Conservation (phyloP, 805 yeast genomes). For the Teunomyces panamensis region DNA sequence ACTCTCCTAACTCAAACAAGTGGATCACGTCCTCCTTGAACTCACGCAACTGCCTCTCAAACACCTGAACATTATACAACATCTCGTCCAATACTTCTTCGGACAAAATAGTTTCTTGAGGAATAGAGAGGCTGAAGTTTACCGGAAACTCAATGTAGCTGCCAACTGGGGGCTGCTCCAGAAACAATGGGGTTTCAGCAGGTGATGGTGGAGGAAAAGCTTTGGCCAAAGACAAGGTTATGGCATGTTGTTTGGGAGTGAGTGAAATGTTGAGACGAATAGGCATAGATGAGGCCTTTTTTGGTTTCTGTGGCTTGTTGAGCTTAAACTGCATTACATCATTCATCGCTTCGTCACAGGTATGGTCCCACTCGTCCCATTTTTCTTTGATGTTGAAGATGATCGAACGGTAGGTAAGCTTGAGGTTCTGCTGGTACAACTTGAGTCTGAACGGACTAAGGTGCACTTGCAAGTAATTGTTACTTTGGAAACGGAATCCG, state of each 20-base stretch:
- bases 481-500: conserved; percentile 16
- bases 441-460: conserved; percentile 18
- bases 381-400: conserved; percentile 9
- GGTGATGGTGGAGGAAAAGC: conserved; percentile 17
- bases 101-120: conserved; percentile 29
- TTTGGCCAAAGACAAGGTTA: conserved; percentile 19
- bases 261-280: conserved; percentile 29
- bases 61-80: conserved; percentile 53
- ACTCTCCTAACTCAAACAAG: conserved; percentile 61
- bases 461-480: conserved; percentile 21
- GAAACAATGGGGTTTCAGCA: conserved; percentile 13
- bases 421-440: conserved; percentile 17
- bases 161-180: conserved; percentile 17
- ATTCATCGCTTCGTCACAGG: background rate
- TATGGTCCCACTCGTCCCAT: background rate
- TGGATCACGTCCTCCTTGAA: conserved; percentile 42
- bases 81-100: conserved; percentile 44
- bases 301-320: background rate
- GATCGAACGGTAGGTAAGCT: conserved; percentile 18
- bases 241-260: conserved; percentile 19
- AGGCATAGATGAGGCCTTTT: background rate
- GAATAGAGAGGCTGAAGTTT: conserved; percentile 26
- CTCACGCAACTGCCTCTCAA: conserved; percentile 41
- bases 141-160: conserved; percentile 36
- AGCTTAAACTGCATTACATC: background rate